Evolutionary conservation across 139 green algal genomes (phyloP), one percentile per base, ranked within the genome.

Genomic region (Chlorella sp.): DNA sequence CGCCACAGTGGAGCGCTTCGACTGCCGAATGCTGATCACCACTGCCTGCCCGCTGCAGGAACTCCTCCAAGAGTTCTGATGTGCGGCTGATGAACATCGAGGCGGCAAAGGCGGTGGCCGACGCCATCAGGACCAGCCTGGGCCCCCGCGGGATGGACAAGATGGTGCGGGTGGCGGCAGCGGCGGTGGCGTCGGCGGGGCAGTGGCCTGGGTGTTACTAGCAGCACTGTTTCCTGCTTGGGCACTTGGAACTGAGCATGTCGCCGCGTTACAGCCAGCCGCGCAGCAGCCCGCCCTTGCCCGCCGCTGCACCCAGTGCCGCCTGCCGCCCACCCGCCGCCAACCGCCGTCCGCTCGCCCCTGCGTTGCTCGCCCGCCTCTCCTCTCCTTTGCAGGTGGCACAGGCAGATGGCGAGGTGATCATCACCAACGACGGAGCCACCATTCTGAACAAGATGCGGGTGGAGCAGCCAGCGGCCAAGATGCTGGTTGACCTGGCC

Each of bases 391-490:
- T 60, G 71, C 94, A 98, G 96, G 95, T 99, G 24, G 95, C 94
- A 12, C 93, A 96, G 61, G 92, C 96, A 0, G 95, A 97, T 60
- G 98, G 97, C 3, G 97, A 99, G 88, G 98, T 99, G 21, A 97
- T 99, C 90, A 99, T 99, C 91, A 99, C 98, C 53, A 99, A 99
- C 90, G 98, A 99, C 90, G 98, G 98, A 9, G 98, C 98, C 19
- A 99, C 98, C 30, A 99, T 99, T 80, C 93, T 99, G 22, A 97
- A 99, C 83, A 99, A 98, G 91, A 99, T 99, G 98, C 94, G 94
- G 0, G 97, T 99, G 26, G 95, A 94, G 79, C 97, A 99, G 93
- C 98, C 98, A 26, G 98, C 98, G 40, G 98, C 98, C 34, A 99
- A 99, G 91, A 99, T 99, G 98, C 95, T 99, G 11, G 98, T 99